Conservation (phyloP, 2,329 filamentous ascomycete species). For the Acephala macrosclerotiorum region DNA sequence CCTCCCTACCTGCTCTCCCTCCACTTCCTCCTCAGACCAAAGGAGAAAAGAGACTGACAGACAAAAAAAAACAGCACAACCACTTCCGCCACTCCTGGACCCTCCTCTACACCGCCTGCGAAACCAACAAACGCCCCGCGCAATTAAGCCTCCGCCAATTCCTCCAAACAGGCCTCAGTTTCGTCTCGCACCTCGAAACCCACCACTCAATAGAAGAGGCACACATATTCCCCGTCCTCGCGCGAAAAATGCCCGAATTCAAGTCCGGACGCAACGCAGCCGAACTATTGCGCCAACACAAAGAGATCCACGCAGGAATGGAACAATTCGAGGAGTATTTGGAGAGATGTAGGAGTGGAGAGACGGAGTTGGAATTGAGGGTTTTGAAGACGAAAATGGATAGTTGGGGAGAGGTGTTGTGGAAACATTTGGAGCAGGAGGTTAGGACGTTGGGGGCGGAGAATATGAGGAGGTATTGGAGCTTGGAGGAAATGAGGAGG, state of each 20-base stretch:
- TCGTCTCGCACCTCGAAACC: constrained; percentile 72
- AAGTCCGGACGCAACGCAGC: constrained; percentile 56
- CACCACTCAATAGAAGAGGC: constrained; percentile 88
- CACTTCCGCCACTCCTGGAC: constrained; percentile 81
- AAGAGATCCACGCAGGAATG: constrained; percentile 78
- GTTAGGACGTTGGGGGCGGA: constrained; percentile 80
- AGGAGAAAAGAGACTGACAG: background rate
- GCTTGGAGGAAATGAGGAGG: constrained; percentile 72
- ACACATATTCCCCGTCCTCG: constrained; percentile 81
- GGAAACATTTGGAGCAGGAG: constrained; percentile 86
- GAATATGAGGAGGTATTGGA: constrained; percentile 89
- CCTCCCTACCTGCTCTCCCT: background rate
- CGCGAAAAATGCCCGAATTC: constrained; percentile 81
- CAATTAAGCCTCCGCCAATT: constrained; percentile 73
- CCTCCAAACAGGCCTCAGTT: constrained; percentile 70
- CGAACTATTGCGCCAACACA: constrained; percentile 77
- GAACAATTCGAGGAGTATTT: constrained; percentile 74
- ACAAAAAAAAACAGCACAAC: constrained; percentile 63
- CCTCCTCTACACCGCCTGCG: constrained; percentile 71
- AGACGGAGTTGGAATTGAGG: constrained; percentile 62
- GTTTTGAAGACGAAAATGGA: constrained; percentile 78
- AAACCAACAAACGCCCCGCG: constrained; percentile 63
- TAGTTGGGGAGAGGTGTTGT: constrained; percentile 78
- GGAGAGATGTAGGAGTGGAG: constrained; percentile 64
- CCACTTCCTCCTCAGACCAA: background rate